Evolutionary conservation across 768 basidiomycete genomes (phyloP).

Genomic region (Crepidotus variabilis): DNA sequence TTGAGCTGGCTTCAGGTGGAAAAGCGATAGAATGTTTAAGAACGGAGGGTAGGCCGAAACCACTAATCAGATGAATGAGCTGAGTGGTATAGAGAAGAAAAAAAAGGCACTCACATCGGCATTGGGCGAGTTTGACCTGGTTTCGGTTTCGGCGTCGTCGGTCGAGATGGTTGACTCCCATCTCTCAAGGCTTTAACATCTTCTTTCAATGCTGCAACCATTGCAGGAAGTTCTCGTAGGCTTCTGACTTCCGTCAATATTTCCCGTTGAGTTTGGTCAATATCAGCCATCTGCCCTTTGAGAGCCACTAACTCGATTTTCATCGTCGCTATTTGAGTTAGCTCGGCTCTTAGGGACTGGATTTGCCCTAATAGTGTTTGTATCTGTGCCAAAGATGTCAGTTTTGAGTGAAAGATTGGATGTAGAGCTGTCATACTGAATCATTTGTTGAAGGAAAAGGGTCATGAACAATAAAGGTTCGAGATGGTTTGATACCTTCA

Average conservation of each 20-base stretch:
- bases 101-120: slow-evolving; percentile 13
- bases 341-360: slow-evolving; percentile 10
- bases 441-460: neutral
- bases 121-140: slow-evolving; percentile 10
- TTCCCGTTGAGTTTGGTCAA: slow-evolving; percentile 6
- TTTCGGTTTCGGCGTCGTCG: slow-evolving; percentile 21
- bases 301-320: slow-evolving; percentile 13
- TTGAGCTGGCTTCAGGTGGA: neutral
- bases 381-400: slow-evolving; percentile 27
- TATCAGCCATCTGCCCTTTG: slow-evolving; percentile 3
- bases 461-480: neutral
- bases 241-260: slow-evolving; percentile 9
- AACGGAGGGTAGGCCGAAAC: slow-evolving; percentile 19
- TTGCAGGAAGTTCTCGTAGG: slow-evolving; percentile 18
- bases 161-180: slow-evolving; percentile 12
- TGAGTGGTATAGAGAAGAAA: neutral
- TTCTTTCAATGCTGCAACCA: slow-evolving; percentile 17
- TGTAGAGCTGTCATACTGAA: neutral
- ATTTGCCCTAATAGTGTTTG: slow-evolving; percentile 45
- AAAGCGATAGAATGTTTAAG: slow-evolving; percentile 7
- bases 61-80: slow-evolving; percentile 10
- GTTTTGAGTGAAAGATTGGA: neutral
- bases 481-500: neutral
- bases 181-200: slow-evolving; percentile 18
- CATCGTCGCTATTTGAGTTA: slow-evolving; percentile 19